Conservation (phyloP, 768 basidiomycete genomes). For the Mycena vulgaris region DNA sequence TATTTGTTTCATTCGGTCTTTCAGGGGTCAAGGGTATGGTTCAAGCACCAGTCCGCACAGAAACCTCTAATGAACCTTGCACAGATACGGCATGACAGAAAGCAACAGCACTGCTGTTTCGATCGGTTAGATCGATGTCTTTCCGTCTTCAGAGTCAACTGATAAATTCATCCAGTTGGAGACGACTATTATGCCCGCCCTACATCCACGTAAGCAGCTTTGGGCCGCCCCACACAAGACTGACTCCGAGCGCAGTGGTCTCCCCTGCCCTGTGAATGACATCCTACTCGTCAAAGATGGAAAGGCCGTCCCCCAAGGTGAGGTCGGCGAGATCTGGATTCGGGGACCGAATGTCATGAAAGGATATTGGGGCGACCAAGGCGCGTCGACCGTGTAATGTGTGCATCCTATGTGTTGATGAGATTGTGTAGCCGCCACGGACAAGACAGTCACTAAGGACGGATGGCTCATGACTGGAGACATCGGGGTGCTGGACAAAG, state of each 20-base stretch:
- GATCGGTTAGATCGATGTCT: slow-evolving; percentile 1
- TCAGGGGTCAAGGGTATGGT: slow-evolving; percentile 72
- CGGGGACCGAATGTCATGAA: slow-evolving; percentile 55
- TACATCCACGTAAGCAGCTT: slow-evolving; percentile 61
- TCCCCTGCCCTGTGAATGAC: slow-evolving; percentile 52
- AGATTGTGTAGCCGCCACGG: slow-evolving; percentile 55
- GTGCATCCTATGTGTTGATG: not conserved
- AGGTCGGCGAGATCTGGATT: slow-evolving; percentile 53
- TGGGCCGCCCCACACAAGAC: slow-evolving; percentile 18
- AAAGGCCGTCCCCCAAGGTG: slow-evolving; percentile 43
- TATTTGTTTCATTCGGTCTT: slow-evolving; percentile 17
- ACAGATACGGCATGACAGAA: slow-evolving; percentile 1
- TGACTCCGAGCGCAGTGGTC: slow-evolving; percentile 48
- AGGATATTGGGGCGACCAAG: slow-evolving; percentile 65
- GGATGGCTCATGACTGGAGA: slow-evolving; percentile 74
- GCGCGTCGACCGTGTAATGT: slow-evolving; percentile 44
- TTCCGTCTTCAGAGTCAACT: not conserved
- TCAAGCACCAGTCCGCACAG: slow-evolving; percentile 38
- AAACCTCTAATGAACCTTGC: not conserved
- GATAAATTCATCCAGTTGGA: slow-evolving; percentile 57
- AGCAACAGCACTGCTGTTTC: slow-evolving; percentile 31
- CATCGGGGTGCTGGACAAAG: slow-evolving; percentile 54
- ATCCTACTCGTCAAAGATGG: slow-evolving; percentile 54
- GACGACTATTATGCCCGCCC: slow-evolving; percentile 71
- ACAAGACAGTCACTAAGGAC: slow-evolving; percentile 63